Evolutionary conservation across 2,329 filamentous ascomycete genomes (phyloP).

Genomic region (Endocalyx cinctus): DNA sequence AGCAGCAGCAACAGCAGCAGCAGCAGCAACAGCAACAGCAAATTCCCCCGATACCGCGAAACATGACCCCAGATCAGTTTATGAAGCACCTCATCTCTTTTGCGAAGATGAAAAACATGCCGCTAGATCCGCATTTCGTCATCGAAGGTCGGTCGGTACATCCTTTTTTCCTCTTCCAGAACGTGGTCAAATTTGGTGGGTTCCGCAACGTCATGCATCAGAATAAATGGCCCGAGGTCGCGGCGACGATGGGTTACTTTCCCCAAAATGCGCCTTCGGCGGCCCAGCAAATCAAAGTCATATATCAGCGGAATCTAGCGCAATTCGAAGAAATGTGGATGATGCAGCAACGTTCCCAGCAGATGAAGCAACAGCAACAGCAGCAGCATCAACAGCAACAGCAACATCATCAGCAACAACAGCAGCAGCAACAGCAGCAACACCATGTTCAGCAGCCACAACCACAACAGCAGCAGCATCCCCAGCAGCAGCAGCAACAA

Average conservation of each 20-base stretch:
- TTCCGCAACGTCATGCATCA: slow-evolving; percentile 66
- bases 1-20: too few relatives aligned
- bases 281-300: slow-evolving; percentile 62
- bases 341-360: slow-evolving; percentile 49
- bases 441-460: too few relatives aligned
- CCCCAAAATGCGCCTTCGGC: slow-evolving; percentile 62
- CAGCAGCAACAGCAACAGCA: too few relatives aligned
- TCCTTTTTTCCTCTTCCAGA: slow-evolving; percentile 71
- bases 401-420: too few relatives aligned
- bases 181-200: slow-evolving; percentile 72
- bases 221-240: slow-evolving; percentile 71
- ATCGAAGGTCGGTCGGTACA: slow-evolving; percentile 71
- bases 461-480: too few relatives aligned
- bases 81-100: slow-evolving; percentile 73
- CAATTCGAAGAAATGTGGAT: slow-evolving; percentile 71
- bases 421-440: too few relatives aligned
- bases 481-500: too few relatives aligned
- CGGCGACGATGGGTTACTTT: slow-evolving; percentile 58
- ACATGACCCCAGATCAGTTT: slow-evolving; percentile 61
- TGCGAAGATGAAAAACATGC: slow-evolving; percentile 68
- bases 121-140: slow-evolving; percentile 68
- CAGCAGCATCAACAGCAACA: too few relatives aligned
- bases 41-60: slow-evolving; percentile 33
- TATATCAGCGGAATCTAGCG: slow-evolving; percentile 72
- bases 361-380: slow-evolving; percentile 49